Evolutionary conservation across 129 eudicot genomes (phyloP).

Genomic region (Solidago caesia): DNA sequence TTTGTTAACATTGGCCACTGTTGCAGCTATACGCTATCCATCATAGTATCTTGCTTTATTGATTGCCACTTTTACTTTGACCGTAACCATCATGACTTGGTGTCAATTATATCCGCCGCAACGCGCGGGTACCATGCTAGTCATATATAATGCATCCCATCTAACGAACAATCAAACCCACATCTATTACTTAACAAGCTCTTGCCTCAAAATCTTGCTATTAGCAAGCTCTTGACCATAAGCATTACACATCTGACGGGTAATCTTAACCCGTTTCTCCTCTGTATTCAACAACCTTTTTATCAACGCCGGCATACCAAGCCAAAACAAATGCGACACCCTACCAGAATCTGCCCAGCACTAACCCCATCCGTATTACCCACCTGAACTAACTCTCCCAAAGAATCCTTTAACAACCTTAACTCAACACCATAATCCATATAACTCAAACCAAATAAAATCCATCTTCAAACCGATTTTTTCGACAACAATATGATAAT

Average conservation of each 20-base stretch:
- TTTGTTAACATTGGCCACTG: too few relatives aligned
- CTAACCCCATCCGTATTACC: conserved; percentile 24
- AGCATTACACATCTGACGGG: conserved; percentile 37
- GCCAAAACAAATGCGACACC: conserved; percentile 78
- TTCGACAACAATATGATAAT: conserved; percentile 64
- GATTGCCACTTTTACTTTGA: too few relatives aligned
- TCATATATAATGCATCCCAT: conserved; percentile 98
- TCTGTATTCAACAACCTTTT: conserved; percentile 73
- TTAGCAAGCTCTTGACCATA: conserved; percentile 51
- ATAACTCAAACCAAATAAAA: conserved; percentile 75
- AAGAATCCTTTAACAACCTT: conserved; percentile 43
- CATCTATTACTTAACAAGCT: conserved; percentile 63
- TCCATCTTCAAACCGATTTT: conserved; percentile 80
- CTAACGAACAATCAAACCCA: conserved; percentile 65
- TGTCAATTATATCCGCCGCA: too few relatives aligned
- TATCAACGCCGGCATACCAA: conserved; percentile 80
- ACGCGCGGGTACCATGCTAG: too few relatives aligned
- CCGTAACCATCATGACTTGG: too few relatives aligned
- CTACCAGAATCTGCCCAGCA: conserved; percentile 32
- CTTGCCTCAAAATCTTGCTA: conserved; percentile 66
- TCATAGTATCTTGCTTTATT: too few relatives aligned
- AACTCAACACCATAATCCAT: conserved; percentile 57
- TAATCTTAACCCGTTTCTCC: conserved; percentile 84
- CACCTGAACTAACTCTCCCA: conserved; percentile 48
- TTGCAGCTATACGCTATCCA: too few relatives aligned